These are phyloP conservation scores for Candida mattraensis DNA, from an alignment of 805 yeast species.

Conservation along the genomic window DNA sequence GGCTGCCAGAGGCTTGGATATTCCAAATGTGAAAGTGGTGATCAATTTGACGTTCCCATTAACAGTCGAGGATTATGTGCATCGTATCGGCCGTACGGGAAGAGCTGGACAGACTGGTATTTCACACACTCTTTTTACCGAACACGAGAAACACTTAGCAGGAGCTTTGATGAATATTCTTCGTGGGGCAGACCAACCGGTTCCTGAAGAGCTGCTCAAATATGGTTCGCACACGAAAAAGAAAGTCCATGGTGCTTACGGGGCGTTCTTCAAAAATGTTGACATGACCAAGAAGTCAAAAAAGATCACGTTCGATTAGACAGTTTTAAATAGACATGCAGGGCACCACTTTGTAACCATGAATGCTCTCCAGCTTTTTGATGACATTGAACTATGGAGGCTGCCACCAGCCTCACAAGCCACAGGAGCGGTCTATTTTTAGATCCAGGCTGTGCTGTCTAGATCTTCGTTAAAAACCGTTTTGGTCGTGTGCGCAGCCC, in stretches of 20 bases:
- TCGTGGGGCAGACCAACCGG: conserved; percentile 91
- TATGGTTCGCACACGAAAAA: conserved; percentile 98
- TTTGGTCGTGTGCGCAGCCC: conserved; percentile 10
- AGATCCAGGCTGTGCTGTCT: conserved; percentile 4
- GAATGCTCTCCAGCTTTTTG: neutral
- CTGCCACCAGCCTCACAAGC: neutral
- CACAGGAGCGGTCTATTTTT: conserved; percentile 1
- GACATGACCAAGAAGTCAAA: conserved; percentile 82
- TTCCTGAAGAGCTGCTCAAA: conserved; percentile 90
- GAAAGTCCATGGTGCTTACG: conserved; percentile 97
- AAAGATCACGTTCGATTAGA: conserved; percentile 78
- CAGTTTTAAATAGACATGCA: conserved; percentile 1
- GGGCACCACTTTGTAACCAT: conserved; percentile 1
- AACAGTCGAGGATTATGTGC: conserved; percentile 95
- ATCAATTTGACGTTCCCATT: conserved; percentile 94
- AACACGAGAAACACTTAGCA: conserved; percentile 92
- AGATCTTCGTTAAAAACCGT: conserved; percentile 1
- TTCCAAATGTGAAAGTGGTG: conserved; percentile 94
- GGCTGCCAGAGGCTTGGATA: conserved; percentile 96
- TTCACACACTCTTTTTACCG: conserved; percentile 95
- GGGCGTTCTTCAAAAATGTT: conserved; percentile 94
- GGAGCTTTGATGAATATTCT: conserved; percentile 92
- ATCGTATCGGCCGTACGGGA: conserved; percentile 97
- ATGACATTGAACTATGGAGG: too few species aligned
- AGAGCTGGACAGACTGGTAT: conserved; percentile 95